A percentile compares a stretch with the other conserved stretches of the same genome.
Conservation (phyloP, 768 basidiomycete genomes). For the Tremella mesenterica region DNA sequence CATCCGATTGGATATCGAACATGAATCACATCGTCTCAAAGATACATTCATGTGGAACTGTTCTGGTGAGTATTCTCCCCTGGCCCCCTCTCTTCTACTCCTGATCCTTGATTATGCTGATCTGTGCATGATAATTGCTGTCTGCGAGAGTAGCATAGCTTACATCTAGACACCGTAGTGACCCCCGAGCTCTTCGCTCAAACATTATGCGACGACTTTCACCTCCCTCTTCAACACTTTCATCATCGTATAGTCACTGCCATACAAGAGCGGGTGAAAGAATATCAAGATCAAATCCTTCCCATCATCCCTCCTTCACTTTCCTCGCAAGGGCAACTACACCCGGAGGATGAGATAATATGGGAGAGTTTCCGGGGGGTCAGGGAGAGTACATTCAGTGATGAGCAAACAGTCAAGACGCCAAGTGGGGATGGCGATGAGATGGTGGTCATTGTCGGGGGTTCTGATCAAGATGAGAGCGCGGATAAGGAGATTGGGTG, state of each 20-base stretch:
- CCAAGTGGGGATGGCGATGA: slow-evolving; percentile 3
- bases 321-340: slow-evolving; percentile 58
- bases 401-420: background rate
- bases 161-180: slow-evolving; percentile 64
- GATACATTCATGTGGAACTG: slow-evolving; percentile 98
- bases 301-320: slow-evolving; percentile 43
- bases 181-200: slow-evolving; percentile 86
- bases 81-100: background rate
- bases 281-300: slow-evolving; percentile 48
- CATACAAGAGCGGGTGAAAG: slow-evolving; percentile 67
- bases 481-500: slow-evolving; percentile 36
- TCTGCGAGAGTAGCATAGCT: too few species aligned
- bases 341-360: slow-evolving; percentile 52
- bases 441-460: slow-evolving; percentile 3
- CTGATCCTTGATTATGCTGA: too few species aligned
- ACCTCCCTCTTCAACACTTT: slow-evolving; percentile 60
- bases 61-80: slow-evolving; percentile 56
- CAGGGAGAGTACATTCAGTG: slow-evolving; percentile 11
- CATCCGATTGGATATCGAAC: slow-evolving; percentile 90
- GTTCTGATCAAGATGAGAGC: slow-evolving; percentile 20
- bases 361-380: slow-evolving; percentile 17
- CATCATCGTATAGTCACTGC: slow-evolving; percentile 54
- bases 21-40: slow-evolving; percentile 84
- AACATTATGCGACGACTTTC: slow-evolving; percentile 82
- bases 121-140: too few species aligned